A percentile compares a stretch with the other conserved stretches of the same genome.
phyloP scores from a whole-genome alignment of 345 rosid genomes.

The Salix koriyanagi region DNA sequence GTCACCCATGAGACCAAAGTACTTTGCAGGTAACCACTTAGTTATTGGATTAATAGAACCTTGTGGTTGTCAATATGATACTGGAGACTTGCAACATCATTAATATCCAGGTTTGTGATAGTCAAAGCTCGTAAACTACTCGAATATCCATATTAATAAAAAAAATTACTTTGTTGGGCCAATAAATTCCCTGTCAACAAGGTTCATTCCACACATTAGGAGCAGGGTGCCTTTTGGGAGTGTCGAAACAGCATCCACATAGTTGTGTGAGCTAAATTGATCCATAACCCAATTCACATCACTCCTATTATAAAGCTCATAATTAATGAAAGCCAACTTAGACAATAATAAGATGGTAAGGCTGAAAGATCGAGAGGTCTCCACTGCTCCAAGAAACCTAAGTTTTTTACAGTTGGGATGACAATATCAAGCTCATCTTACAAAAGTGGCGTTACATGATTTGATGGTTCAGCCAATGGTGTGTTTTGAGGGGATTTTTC shows the following conservation, averaged over 20 bases:
- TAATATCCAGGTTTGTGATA: too few species aligned
- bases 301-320: conserved; percentile 31
- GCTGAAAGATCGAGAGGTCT: conserved; percentile 31
- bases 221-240: conserved; percentile 32
- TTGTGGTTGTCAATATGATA: too few species aligned
- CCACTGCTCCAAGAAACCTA: conserved; percentile 40
- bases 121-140: too few species aligned
- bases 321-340: conserved; percentile 36
- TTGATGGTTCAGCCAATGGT: conserved; percentile 6
- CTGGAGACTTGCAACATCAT: too few species aligned
- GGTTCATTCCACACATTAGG: conserved; percentile 42
- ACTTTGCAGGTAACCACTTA: background rate
- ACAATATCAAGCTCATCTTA: conserved; percentile 35
- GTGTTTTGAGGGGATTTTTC: background rate
- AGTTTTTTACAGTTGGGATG: conserved; percentile 31
- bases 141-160: too few species aligned
- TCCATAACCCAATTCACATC: conserved; percentile 29
- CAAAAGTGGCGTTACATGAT: conserved; percentile 1
- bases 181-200: conserved; percentile 31
- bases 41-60: too few species aligned
- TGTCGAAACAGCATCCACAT: conserved; percentile 35
- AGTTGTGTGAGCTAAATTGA: conserved; percentile 12
- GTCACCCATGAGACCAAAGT: conserved; percentile 42
- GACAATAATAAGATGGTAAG: conserved; percentile 36
- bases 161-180: conserved; percentile 9